phyloP scores from a whole-genome alignment of 495 filamentous ascomycete species.

The Xanthoparmelia taractica region DNA sequence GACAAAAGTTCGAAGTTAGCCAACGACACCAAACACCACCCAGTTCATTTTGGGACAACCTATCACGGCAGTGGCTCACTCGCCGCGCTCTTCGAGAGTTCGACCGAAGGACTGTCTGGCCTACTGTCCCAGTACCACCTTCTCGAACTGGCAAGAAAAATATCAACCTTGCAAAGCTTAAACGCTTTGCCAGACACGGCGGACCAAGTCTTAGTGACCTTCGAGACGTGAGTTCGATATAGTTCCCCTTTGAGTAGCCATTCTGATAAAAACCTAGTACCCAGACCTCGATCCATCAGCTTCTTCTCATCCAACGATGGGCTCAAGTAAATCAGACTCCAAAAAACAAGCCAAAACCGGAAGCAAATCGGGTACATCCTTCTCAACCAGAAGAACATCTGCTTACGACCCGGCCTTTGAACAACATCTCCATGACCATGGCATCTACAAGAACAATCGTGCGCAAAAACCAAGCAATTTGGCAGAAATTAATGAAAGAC shows the following conservation, averaged over 20 bases:
- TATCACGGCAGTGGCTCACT: background rate
- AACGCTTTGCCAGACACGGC: too few relatives aligned
- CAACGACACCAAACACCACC: background rate
- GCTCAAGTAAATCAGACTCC: conserved; percentile 19
- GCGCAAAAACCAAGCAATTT: background rate
- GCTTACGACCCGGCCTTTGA: conserved; percentile 31
- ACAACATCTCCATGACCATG: conserved; percentile 15
- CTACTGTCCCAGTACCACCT: too few relatives aligned
- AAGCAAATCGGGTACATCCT: conserved; percentile 15
- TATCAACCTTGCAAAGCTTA: too few relatives aligned
- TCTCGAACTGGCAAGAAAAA: too few relatives aligned
- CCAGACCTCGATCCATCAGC: background rate
- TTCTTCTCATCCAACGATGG: conserved; percentile 15
- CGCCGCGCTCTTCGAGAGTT: conserved; percentile 4
- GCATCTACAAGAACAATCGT: background rate
- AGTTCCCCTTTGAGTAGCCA: conserved; percentile 5
- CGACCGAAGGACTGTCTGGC: too few relatives aligned
- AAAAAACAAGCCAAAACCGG: too few relatives aligned
- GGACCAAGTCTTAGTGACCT: too few relatives aligned
- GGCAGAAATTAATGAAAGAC: background rate
- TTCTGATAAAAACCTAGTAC: conserved; percentile 12
- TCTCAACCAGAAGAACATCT: conserved; percentile 19
- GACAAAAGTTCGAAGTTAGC: too few relatives aligned
- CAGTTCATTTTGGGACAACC: background rate
- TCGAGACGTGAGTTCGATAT: too few relatives aligned